Percentiles rank a stretch among this genome's conserved stretches.
These are phyloP conservation scores for Stenocarpella maydis DNA, from an alignment of 2,329 filamentous ascomycete genomes.

Conservation along the genomic window DNA sequence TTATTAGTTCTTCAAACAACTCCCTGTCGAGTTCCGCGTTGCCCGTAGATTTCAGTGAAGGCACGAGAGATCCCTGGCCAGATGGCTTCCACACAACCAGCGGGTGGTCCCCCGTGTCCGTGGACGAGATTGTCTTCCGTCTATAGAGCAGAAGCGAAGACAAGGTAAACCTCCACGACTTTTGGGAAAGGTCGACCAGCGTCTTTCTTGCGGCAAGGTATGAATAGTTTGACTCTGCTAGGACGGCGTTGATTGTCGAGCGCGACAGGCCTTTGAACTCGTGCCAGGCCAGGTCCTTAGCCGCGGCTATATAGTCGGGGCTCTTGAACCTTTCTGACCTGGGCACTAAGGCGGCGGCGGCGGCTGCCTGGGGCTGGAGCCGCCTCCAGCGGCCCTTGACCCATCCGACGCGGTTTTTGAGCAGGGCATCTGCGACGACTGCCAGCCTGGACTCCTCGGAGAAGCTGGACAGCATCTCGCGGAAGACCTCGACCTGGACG, in stretches of 20 bases:
- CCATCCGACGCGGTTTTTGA: constrained; percentile 76
- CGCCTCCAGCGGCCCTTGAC: constrained; percentile 73
- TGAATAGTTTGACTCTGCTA: constrained; percentile 82
- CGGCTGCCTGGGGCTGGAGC: constrained; percentile 44
- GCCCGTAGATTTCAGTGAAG: constrained; percentile 71
- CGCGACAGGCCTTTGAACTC: constrained; percentile 80
- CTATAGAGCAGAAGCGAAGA: constrained; percentile 72
- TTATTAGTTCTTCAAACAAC: constrained; percentile 64
- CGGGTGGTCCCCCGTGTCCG: constrained; percentile 67
- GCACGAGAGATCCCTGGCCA: constrained; percentile 63
- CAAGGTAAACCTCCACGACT: constrained; percentile 80
- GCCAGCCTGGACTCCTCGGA: constrained; percentile 79
- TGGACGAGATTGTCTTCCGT: constrained; percentile 62
- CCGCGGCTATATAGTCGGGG: constrained; percentile 72
- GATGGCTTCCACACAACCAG: constrained; percentile 68
- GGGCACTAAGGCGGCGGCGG: constrained; percentile 50
- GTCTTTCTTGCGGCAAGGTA: constrained; percentile 77
- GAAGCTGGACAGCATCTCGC: constrained; percentile 80
- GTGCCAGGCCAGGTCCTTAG: constrained; percentile 71
- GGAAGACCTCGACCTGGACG: constrained; percentile 82
- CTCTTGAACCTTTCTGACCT: constrained; percentile 73
- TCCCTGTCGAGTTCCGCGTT: constrained; percentile 71
- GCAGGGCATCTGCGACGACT: constrained; percentile 77
- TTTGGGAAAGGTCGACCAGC: constrained; percentile 72
- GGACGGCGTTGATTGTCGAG: constrained; percentile 78